Evolutionary conservation across 257 asterid species (phyloP).

Genomic region (Solanum tarijense): DNA sequence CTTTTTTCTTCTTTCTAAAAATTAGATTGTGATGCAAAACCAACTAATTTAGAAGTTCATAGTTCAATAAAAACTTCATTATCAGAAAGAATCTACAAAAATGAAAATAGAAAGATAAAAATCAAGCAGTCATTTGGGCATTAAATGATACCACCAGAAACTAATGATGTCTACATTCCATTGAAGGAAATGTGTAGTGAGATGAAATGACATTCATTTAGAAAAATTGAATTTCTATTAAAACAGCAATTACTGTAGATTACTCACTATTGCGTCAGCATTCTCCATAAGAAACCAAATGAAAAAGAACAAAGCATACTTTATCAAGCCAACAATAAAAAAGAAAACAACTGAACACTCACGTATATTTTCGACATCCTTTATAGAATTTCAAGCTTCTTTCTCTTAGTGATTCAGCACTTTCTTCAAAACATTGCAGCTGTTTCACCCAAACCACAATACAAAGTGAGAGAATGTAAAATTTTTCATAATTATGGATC

Average conservation of each 20-base stretch:
- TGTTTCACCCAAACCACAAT: slow-evolving; percentile 22
- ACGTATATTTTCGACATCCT: slow-evolving; percentile 99
- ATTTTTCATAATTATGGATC: neutral
- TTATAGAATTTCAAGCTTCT: slow-evolving; percentile 91
- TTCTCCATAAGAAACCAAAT: neutral
- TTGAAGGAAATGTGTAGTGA: neutral
- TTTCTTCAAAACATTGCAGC: slow-evolving; percentile 93
- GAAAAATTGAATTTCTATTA: neutral
- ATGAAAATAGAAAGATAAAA: neutral
- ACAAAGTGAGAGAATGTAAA: neutral
- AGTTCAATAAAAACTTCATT: neutral
- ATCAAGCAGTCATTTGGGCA: neutral
- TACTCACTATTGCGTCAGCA: neutral
- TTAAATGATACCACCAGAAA: neutral
- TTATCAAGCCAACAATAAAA: neutral
- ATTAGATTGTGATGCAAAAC: neutral
- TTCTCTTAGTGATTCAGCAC: slow-evolving; percentile 85
- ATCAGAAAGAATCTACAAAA: neutral
- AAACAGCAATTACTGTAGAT: neutral
- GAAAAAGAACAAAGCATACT: neutral
- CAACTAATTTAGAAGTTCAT: neutral
- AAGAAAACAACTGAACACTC: slow-evolving; percentile 16
- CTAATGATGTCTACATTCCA: neutral
- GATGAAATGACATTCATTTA: neutral
- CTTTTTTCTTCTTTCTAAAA: neutral